A percentile compares a stretch with the other conserved stretches of the same genome.
These are phyloP conservation scores for Agaricales sp. DNA, from an alignment of 1,284 basidiomycete genomes.

Conservation along the genomic window DNA sequence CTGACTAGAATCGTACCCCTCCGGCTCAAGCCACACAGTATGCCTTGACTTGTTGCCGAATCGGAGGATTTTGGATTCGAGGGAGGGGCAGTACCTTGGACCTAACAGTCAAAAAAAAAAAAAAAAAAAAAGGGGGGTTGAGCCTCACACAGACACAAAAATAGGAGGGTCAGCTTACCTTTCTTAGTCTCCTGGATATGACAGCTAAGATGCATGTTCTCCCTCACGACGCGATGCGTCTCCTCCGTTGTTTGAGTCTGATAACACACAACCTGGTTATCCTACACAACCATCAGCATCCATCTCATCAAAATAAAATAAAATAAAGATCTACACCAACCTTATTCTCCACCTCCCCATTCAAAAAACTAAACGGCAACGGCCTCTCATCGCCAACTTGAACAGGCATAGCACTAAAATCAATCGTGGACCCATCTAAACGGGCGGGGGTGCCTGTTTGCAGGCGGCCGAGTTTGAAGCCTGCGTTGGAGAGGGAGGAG, in stretches of 20 bases:
- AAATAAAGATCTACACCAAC: conserved; percentile 21
- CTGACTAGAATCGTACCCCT: conserved; percentile 77
- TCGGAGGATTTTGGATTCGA: conserved; percentile 79
- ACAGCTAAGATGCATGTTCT: conserved; percentile 67
- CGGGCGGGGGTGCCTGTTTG: conserved; percentile 89
- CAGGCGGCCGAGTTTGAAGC: conserved; percentile 73
- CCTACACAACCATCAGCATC: conserved; percentile 23
- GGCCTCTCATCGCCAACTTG: conserved; percentile 57
- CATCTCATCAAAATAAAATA: neutral
- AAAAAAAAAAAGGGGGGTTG: too few species aligned
- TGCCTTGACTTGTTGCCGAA: conserved; percentile 69
- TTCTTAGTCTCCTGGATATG: conserved; percentile 85
- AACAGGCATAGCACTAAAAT: conserved; percentile 46
- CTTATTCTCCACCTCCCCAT: conserved; percentile 38
- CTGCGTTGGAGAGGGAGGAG: conserved; percentile 60
- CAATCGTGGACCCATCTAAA: conserved; percentile 59
- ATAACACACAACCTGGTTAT: conserved; percentile 66
- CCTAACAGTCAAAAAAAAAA: conserved; percentile 40
- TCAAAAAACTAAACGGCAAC: conserved; percentile 51
- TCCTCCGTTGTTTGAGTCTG: conserved; percentile 62
- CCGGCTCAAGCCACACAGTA: conserved; percentile 83
- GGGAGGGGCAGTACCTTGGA: conserved; percentile 84
- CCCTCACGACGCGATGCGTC: conserved; percentile 67
- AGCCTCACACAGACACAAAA: too few species aligned
- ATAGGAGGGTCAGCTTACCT: too few species aligned